phyloP scores from a whole-genome alignment of 1,139 yeast species.

The Pichiaceae sp. region DNA sequence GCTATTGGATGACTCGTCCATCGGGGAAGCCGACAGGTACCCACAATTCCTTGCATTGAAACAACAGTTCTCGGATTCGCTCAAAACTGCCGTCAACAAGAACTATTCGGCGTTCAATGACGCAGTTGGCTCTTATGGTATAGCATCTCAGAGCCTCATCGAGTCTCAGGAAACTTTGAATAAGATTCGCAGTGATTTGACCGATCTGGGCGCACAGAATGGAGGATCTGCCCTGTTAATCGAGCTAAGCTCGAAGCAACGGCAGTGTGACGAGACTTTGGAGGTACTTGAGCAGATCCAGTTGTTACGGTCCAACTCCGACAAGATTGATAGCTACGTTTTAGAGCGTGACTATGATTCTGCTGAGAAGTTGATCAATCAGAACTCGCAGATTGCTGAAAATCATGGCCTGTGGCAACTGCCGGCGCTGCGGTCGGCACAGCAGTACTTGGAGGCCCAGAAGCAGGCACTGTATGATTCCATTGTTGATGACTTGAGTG shows the following conservation, averaged over 20 bases:
- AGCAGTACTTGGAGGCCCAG: conserved; percentile 53
- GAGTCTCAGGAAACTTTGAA: conserved; percentile 49
- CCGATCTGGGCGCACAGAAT: conserved; percentile 22
- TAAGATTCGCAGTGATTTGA: conserved; percentile 43
- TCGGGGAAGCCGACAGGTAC: conserved; percentile 71
- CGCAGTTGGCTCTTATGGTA: conserved; percentile 69
- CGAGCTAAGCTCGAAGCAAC: conserved; percentile 59
- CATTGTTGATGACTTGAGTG: conserved; percentile 68
- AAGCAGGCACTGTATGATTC: conserved; percentile 61
- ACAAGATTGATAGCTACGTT: conserved; percentile 54
- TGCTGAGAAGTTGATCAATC: conserved; percentile 52
- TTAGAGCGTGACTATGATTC: conserved; percentile 60
- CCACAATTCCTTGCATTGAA: conserved; percentile 49
- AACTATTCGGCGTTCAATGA: conserved; percentile 82
- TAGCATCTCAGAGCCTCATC: conserved; percentile 45
- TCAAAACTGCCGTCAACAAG: conserved; percentile 68
- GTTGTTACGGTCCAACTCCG: conserved; percentile 51
- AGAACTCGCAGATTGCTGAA: conserved; percentile 50
- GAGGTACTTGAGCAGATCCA: conserved; percentile 67
- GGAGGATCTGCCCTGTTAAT: conserved; percentile 35
- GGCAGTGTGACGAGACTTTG: conserved; percentile 59
- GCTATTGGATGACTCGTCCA: conserved; percentile 75
- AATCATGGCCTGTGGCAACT: conserved; percentile 54
- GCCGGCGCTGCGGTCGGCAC: conserved; percentile 50
- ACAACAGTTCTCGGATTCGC: conserved; percentile 45